Evolutionary conservation across 495 filamentous ascomycete genomes (phyloP).

Genomic region (Penicillium chermesinum): DNA sequence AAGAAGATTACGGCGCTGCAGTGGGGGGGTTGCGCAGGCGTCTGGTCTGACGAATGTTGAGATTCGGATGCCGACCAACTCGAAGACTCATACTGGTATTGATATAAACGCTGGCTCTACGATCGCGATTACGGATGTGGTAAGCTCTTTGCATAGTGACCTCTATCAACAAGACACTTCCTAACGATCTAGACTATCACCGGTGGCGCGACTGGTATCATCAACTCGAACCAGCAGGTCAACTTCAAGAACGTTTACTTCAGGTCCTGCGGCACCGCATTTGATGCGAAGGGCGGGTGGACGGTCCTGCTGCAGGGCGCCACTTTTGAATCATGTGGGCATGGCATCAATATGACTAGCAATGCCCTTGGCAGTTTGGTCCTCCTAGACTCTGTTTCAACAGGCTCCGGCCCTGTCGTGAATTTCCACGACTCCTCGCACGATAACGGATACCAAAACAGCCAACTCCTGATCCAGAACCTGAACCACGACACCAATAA

Average conservation of each 20-base stretch:
- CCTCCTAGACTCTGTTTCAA: constrained; percentile 38
- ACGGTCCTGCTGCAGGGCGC: constrained; percentile 37
- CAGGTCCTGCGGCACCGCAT: constrained; percentile 32
- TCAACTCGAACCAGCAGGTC: constrained; percentile 49
- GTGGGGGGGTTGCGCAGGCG: constrained; percentile 68
- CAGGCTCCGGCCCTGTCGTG: constrained; percentile 47
- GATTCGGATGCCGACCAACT: constrained; percentile 58
- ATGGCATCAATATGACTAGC: constrained; percentile 30
- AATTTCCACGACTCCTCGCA: constrained; percentile 40
- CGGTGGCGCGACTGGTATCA: constrained; percentile 46
- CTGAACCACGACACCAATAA: constrained; percentile 20
- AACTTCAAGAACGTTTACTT: constrained; percentile 47
- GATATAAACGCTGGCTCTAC: constrained; percentile 39
- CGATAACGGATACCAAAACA: constrained; percentile 28
- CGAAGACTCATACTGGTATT: constrained; percentile 52
- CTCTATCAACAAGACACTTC: background rate
- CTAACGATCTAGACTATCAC: constrained; percentile 35
- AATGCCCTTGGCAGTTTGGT: constrained; percentile 48
- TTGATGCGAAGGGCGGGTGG: constrained; percentile 35
- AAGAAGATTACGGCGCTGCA: constrained; percentile 37
- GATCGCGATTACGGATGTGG: constrained; percentile 44
- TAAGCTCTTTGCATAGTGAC: constrained; percentile 18
- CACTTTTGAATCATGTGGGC: constrained; percentile 27
- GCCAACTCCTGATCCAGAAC: constrained; percentile 37
- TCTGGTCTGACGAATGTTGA: constrained; percentile 67